These are phyloP conservation scores for Lasiodiplodia hormozganensis DNA, from an alignment of 2,329 filamentous ascomycete genomes.

Conservation along the genomic window DNA sequence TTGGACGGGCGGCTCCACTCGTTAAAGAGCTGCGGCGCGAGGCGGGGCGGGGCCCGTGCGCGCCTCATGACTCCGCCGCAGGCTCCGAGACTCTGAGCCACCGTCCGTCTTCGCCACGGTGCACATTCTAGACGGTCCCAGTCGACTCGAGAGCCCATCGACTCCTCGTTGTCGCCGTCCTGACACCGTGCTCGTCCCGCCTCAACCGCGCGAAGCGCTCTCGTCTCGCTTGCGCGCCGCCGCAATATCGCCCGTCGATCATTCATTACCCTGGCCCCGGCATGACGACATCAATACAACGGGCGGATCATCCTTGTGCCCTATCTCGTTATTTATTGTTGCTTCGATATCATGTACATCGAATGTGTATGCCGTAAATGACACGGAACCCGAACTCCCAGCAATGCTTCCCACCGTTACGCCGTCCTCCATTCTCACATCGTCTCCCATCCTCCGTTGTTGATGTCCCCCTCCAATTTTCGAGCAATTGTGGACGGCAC, in stretches of 20 bases:
- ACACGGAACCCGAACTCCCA: conserved; percentile 4
- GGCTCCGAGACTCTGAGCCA: conserved; percentile 4
- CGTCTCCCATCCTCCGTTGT: conserved; percentile 96
- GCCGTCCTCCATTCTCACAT: conserved; percentile 39
- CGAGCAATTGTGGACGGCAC: conserved; percentile 89
- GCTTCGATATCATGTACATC: conserved; percentile 1
- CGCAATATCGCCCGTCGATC: conserved; percentile 12
- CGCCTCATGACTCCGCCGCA: background rate
- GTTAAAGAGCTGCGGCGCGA: background rate
- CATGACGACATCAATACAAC: conserved; percentile 11
- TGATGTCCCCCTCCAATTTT: conserved; percentile 92
- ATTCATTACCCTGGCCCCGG: background rate
- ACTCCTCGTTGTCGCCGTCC: background rate
- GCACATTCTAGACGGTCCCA: background rate
- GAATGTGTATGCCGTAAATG: background rate
- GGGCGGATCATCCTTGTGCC: background rate
- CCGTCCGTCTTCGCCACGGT: conserved; percentile 9
- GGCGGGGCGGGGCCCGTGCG: background rate
- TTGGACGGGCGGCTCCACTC: conserved; percentile 10
- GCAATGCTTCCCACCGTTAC: conserved; percentile 6
- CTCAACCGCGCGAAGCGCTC: background rate
- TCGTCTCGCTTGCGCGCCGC: background rate
- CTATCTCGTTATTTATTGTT: background rate
- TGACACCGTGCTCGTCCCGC: too few species aligned
- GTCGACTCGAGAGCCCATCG: background rate